Base-by-base conservation (phyloP, 192 early-diverging fungal genomes). In the Rhizophagus prolifer region DNA sequence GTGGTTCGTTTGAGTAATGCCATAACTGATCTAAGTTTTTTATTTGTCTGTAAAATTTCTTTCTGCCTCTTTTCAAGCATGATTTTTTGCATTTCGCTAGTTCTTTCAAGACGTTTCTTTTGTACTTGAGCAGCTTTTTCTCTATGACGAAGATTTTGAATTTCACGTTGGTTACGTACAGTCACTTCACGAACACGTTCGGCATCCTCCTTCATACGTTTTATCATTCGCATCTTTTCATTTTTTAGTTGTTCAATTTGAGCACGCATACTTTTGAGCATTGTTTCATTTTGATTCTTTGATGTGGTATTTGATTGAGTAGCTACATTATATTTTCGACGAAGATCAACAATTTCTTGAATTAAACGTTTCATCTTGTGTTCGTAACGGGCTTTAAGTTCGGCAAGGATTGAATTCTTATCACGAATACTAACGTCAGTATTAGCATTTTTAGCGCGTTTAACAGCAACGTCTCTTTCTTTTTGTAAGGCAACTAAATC, bases 211-310 rank as follows among this genome's bases (percentile, higher is more conserved):
- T 90, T 90, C 82, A 94, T 91, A 16, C 92, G 87, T 74, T 91
- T 91, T 65, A 93, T 77, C 88, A 94, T 90, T 14, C 88, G 83
- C 19, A 89, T 74, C 79, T 95, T 95, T 79, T 95, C 94, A 34
- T 83, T 81, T 78, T 92, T 93, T 31, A 93, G 83, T 14, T 87
- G 84, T 73, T 91, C 88, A 25, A 95, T 90, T 38, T 91, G 93
- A 10, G 85, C 84, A 67, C 86, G 85, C 46, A 94, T 81, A 4
- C 86, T 88, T 41, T 86, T 85, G 14, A 91, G 85, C 31, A 92
- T 79, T 10, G 81, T 84, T 59, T 92, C 92, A 44, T 88, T 85
- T 67, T 88, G 74, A 38, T 79, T 86, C 25, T 88, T 85, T 19
- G 81, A 82, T 13, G 80, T 78, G 6, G 86, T 83, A 73, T 85